Percentiles rank a stretch among this genome's conserved stretches.
Conservation (phyloP, 192 early-diverging fungal genomes). For the Coemansia sp. region DNA sequence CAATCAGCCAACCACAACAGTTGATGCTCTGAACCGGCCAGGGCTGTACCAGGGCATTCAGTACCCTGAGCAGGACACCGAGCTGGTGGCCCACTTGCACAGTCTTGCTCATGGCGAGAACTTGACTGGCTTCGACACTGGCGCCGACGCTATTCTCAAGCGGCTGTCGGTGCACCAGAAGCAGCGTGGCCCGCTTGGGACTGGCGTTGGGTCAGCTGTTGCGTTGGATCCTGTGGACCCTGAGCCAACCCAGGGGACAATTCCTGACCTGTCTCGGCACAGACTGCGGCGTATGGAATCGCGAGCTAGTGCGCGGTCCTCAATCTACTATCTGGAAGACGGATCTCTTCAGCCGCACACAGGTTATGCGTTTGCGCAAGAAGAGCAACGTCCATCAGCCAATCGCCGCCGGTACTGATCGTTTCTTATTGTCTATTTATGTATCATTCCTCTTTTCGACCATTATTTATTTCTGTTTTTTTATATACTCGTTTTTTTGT, state of each 20-base stretch:
- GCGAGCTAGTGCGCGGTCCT: conserved; percentile 34
- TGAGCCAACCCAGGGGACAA: no score
- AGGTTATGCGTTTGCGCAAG: conserved; percentile 49
- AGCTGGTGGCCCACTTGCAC: conserved; percentile 39
- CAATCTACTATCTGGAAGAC: conserved; percentile 43
- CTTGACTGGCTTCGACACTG: background rate
- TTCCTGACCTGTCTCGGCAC: background rate
- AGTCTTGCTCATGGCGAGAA: conserved; percentile 23
- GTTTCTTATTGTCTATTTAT: background rate
- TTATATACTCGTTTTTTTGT: no score
- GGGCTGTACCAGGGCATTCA: conserved; percentile 42
- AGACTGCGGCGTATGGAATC: conserved; percentile 8
- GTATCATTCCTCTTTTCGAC: background rate
- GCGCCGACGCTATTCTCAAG: conserved; percentile 22
- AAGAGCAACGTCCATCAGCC: background rate
- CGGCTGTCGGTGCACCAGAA: conserved; percentile 34
- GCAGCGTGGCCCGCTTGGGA: conserved; percentile 2
- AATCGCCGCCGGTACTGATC: background rate
- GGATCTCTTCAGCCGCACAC: conserved; percentile 47
- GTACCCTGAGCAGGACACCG: conserved; percentile 30
- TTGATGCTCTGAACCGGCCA: conserved; percentile 27
- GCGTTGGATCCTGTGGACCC: background rate
- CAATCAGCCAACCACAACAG: background rate
- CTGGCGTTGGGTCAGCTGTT: background rate
- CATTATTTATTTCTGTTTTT: background rate